A percentile compares a stretch with the other conserved stretches of the same genome.
Evolutionary conservation across 495 filamentous ascomycete species (phyloP).

Genomic region (Tuber aestivum): DNA sequence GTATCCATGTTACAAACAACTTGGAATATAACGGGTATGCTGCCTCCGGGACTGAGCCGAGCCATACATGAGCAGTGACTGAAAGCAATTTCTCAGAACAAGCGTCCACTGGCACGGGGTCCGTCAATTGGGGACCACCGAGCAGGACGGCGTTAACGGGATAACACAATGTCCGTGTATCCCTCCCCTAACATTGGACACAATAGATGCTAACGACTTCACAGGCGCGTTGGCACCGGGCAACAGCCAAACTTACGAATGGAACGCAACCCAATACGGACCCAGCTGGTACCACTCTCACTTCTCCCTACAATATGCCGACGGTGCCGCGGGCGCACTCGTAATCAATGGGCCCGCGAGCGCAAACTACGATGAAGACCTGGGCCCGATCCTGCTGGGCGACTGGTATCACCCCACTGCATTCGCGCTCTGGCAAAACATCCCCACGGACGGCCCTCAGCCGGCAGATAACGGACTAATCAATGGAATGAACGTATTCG

Average conservation of each 20-base stretch:
- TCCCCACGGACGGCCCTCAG: constrained; percentile 44
- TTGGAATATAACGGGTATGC: constrained; percentile 32
- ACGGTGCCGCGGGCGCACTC: constrained; percentile 53
- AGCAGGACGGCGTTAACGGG: constrained; percentile 57
- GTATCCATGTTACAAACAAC: constrained; percentile 38
- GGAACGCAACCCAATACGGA: constrained; percentile 44
- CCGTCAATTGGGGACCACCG: constrained; percentile 55
- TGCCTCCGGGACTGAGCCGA: neutral
- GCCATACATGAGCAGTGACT: neutral
- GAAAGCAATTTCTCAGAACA: neutral
- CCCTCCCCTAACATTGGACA: constrained; percentile 47
- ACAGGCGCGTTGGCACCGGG: constrained; percentile 43
- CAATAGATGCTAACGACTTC: constrained; percentile 50
- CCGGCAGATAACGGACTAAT: constrained; percentile 47
- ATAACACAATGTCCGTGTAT: constrained; percentile 63
- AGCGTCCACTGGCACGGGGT: constrained; percentile 63
- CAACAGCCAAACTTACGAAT: constrained; percentile 48
- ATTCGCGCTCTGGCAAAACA: constrained; percentile 5
- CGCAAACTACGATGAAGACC: constrained; percentile 54
- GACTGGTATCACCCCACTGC: constrained; percentile 47
- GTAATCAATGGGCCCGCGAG: constrained; percentile 56
- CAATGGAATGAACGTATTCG: constrained; percentile 43
- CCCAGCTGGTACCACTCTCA: constrained; percentile 47
- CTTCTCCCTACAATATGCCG: constrained; percentile 54
- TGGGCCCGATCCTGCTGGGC: constrained; percentile 50